Percentiles rank a stretch among this genome's conserved stretches.
phyloP scores from a whole-genome alignment of 1,284 basidiomycete genomes.

The Tetrapyrgos nigripes region DNA sequence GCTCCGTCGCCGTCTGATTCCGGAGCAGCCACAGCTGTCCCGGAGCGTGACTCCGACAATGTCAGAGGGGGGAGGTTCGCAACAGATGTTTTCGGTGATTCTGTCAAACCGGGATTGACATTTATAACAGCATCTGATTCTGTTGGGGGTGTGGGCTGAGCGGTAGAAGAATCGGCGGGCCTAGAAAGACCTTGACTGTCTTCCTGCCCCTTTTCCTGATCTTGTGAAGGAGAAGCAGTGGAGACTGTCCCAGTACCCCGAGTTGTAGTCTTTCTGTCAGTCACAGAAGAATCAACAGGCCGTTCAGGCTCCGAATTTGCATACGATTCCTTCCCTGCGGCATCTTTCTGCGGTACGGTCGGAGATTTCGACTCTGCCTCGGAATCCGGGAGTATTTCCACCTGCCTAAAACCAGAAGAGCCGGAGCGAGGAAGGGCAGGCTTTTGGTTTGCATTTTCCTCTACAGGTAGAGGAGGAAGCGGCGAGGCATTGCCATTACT shows the following conservation, averaged over 20 bases:
- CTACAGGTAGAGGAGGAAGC: constrained; percentile 13
- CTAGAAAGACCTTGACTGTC: no score
- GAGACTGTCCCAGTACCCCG: neutral
- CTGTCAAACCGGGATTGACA: neutral
- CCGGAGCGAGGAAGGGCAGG: constrained; percentile 5
- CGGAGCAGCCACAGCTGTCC: neutral
- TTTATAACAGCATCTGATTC: neutral
- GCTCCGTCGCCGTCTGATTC: no score
- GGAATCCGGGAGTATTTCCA: constrained; percentile 11
- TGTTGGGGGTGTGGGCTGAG: neutral
- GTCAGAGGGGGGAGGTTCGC: neutral
- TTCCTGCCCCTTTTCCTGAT: neutral
- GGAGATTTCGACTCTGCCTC: neutral
- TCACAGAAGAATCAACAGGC: neutral
- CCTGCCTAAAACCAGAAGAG: constrained; percentile 17
- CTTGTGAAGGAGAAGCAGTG: neutral
- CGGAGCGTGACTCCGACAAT: neutral
- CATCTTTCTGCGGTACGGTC: neutral
- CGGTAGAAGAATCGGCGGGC: neutral
- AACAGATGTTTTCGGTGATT: neutral
- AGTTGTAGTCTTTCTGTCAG: neutral
- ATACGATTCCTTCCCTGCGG: neutral
- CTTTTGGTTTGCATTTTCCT: constrained; percentile 13
- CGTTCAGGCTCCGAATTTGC: constrained; percentile 1
- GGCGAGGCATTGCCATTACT: constrained; percentile 12